Evolutionary conservation across 2,329 filamentous ascomycete species (phyloP), one percentile per base, ranked within the genome.

Genomic region (Pseudovirgaria hyperparasitica): DNA sequence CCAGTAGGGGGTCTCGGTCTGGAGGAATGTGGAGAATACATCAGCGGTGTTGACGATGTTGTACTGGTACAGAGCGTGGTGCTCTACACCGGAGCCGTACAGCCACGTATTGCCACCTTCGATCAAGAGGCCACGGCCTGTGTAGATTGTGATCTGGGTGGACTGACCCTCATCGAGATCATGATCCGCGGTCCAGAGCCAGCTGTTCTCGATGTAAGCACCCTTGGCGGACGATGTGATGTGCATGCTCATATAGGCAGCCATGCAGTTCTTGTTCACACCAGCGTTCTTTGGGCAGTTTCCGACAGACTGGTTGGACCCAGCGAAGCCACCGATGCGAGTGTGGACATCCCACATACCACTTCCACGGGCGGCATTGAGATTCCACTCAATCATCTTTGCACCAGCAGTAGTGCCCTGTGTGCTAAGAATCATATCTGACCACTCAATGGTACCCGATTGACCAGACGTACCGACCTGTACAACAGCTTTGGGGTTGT

Each of bases 111-210:
- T 45, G 5, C 46, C 35, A 9, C 45, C 52, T 58, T 92, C 84
- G 35, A 93, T 70, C 19, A 76, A 65, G 24, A 92, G 65, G 38
- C 85, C 86, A 31, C 86, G 81, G 15, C 84, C 86, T 44, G 82
- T 92, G 67, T 77, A 93, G 43, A 94, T 69, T 43, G 76, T 76
- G 49, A 87, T 74, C 49, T 85, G 80, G 7, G 60, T 72, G 52
- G 81, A 71, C 44, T 78, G 76, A 6, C 55, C 33, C n/a, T 74
- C 67, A 51, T 94, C 86, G 18, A 94, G 74, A 48, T 92, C 82
- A 60, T 94, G 87, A 50, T 94, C 87, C 1, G 86, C 73, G 18
- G 86, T 80, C 85, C 86, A 94, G 57, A 81, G 77, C 86, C 86
- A 94, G 27, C 70, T 76, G 58, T 94, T 93, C 58, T 92, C 84